Base-by-base conservation (phyloP, 2,329 filamentous ascomycete genomes). In the Cladobotryum protrusum region DNA sequence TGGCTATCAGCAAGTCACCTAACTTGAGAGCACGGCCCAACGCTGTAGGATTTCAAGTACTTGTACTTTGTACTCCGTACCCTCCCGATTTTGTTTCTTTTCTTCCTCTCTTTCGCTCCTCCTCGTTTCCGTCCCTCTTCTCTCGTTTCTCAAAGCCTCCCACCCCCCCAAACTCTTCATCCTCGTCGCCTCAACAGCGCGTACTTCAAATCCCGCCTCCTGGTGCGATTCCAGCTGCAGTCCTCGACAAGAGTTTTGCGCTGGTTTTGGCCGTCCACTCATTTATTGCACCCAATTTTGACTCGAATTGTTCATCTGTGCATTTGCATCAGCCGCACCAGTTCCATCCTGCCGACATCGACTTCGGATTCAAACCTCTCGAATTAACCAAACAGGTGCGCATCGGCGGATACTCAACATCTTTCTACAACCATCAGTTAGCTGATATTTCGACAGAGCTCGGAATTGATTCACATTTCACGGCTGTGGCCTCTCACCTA, bases 201-300 rank as follows among this genome's bases (percentile, higher is more conserved):
- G 43, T 44, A 47, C 47, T 42, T 36, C 47, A 45, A 53, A 48
- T 43, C 49, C n/a, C 55, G 48, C 54, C 54, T 50, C 47, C 43
- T 80, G 77, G 78, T 72, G 68, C 77, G 73, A 77, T 78, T 77
- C 77, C 76, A 72, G 76, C 64, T 65, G 74, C 73, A 71, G 64
- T 70, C 72, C 71, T 72, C 58, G 61, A 66, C 65, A 52, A 58
- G 66, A 68, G 73, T 73, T 76, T 72, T 67, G 37, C 70, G 67
- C 76, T 81, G 78, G 77, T 76, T 68, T 79, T 69, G 75, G 64
- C 77, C 77, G 77, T 81, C 77, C 77, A 71, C 75, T 81, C 77
- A 73, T 77, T 70, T 69, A 56, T 58, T 57, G 47, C 35, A 56
- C 59, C 62, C 57, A 59, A 49, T 58, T 63, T 66, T 61, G 55